These are phyloP conservation scores for Albugo laibachii DNA, from an alignment of 352 stramenopile genomes.

Conservation along the genomic window DNA sequence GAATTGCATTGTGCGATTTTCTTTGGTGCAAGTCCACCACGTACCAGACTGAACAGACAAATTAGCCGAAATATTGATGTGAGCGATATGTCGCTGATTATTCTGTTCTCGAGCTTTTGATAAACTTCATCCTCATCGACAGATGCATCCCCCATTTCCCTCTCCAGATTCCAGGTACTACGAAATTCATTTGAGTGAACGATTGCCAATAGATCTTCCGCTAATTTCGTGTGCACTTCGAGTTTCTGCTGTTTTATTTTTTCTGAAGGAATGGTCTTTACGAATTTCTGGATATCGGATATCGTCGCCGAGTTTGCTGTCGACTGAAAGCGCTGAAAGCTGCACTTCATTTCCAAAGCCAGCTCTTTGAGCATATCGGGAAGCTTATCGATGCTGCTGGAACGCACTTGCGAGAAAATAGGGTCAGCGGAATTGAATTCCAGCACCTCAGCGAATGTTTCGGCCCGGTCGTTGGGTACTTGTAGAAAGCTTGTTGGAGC, in stretches of 20 bases:
- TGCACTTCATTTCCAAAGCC: conserved; percentile 25
- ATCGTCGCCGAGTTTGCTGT: conserved; percentile 20
- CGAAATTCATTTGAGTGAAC: conserved; percentile 27
- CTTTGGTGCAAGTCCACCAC: conserved; percentile 16
- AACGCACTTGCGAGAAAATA: conserved; percentile 34
- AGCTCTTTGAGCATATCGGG: conserved; percentile 22
- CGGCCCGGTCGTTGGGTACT: not conserved
- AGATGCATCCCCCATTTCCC: conserved; percentile 33
- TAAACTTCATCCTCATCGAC: conserved; percentile 12
- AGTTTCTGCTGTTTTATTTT: conserved; percentile 29
- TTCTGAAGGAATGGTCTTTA: conserved; percentile 40
- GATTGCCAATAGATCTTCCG: conserved; percentile 26
- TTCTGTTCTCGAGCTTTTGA: conserved; percentile 25
- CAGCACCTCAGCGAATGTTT: conserved; percentile 10
- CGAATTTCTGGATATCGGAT: conserved; percentile 46
- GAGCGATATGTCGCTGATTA: conserved; percentile 31
- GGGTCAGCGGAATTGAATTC: conserved; percentile 38
- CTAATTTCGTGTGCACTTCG: conserved; percentile 35
- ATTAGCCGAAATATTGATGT: conserved; percentile 33
- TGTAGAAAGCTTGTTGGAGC: conserved; percentile 15
- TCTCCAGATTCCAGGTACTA: conserved; percentile 44
- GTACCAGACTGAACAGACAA: conserved; percentile 33
- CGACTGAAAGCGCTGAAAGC: conserved; percentile 30
- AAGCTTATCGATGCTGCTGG: conserved; percentile 39
- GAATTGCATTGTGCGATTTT: conserved; percentile 27